These are phyloP conservation scores for Fusarium domesticum DNA, from an alignment of 2,329 filamentous ascomycete genomes.

Conservation along the genomic window DNA sequence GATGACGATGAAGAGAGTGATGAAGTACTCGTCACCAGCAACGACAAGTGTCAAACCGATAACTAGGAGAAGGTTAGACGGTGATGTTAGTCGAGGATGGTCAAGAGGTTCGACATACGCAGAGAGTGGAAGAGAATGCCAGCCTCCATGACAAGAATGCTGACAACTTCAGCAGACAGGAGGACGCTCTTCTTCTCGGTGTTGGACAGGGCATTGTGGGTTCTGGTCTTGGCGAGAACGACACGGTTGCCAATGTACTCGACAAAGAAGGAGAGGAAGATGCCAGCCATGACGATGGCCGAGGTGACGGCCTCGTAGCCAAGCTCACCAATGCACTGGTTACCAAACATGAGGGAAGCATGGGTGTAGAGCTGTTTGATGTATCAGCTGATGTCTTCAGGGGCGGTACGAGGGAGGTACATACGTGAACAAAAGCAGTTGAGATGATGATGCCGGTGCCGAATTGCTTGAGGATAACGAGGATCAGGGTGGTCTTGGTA, in stretches of 20 bases:
- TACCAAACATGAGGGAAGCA: conserved; percentile 68
- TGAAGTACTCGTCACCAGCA: conserved; percentile 53
- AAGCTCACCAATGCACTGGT: conserved; percentile 64
- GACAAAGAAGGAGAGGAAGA: conserved; percentile 69
- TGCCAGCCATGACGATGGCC: conserved; percentile 69
- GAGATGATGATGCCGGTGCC: conserved; percentile 71
- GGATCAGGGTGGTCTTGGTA: conserved; percentile 45
- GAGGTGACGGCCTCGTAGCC: conserved; percentile 67
- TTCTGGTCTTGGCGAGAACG: conserved; percentile 39
- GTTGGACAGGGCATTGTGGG: conserved; percentile 25
- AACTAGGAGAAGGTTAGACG: conserved; percentile 38
- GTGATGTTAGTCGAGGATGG: background rate
- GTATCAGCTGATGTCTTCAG: conserved; percentile 1
- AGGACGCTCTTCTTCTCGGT: conserved; percentile 26
- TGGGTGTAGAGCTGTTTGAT: conserved; percentile 65
- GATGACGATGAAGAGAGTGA: conserved; percentile 63
- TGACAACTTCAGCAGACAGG: conserved; percentile 49
- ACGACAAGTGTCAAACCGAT: conserved; percentile 64
- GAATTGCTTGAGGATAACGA: conserved; percentile 69
- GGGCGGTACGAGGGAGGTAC: conserved; percentile 21
- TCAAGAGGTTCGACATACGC: conserved; percentile 40
- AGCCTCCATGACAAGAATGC: conserved; percentile 67
- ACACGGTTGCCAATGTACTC: conserved; percentile 65
- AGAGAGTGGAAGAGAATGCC: conserved; percentile 75
- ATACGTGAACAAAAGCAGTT: conserved; percentile 66